Conservation (phyloP, 352 stramenopile species). For the Globisporangium canariense region DNA sequence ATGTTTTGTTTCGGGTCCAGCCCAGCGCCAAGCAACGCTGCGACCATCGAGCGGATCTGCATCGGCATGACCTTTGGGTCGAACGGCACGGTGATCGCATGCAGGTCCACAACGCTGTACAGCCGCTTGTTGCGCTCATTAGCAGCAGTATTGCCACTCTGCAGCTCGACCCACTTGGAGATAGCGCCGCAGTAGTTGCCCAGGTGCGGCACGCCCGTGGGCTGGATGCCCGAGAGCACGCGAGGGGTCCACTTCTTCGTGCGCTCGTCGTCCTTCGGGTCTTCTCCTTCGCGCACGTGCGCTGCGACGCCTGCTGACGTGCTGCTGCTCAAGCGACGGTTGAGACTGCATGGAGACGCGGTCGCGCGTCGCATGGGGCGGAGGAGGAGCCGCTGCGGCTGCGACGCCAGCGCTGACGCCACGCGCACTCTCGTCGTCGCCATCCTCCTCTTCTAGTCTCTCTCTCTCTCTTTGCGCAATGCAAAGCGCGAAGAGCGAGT, state of each 20-base stretch:
- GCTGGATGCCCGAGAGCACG: conserved; percentile 97
- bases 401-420: conserved; percentile 8
- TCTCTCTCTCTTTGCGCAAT: no score
- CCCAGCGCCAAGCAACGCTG: conserved; percentile 93
- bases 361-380: conserved; percentile 2
- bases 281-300: background rate
- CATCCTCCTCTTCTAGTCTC: background rate
- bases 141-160: conserved; percentile 27
- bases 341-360: background rate
- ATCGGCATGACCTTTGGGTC: conserved; percentile 86
- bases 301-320: conserved; percentile 5
- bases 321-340: background rate
- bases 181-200: conserved; percentile 99
- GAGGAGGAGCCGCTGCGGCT: background rate
- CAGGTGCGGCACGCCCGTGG: conserved; percentile 96
- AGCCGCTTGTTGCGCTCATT: conserved; percentile 23
- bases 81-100: conserved; percentile 97
- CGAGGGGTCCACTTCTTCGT: conserved; percentile 26
- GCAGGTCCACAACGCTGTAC: conserved; percentile 94
- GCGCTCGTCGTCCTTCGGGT: background rate
- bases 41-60: conserved; percentile 90
- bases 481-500: no score
- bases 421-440: background rate
- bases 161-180: conserved; percentile 96
- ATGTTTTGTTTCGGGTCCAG: conserved; percentile 74